A percentile compares a stretch with the other conserved stretches of the same genome.
Conservation (phyloP, 2,329 filamentous ascomycete species). For the Cercospora nicotianae region DNA sequence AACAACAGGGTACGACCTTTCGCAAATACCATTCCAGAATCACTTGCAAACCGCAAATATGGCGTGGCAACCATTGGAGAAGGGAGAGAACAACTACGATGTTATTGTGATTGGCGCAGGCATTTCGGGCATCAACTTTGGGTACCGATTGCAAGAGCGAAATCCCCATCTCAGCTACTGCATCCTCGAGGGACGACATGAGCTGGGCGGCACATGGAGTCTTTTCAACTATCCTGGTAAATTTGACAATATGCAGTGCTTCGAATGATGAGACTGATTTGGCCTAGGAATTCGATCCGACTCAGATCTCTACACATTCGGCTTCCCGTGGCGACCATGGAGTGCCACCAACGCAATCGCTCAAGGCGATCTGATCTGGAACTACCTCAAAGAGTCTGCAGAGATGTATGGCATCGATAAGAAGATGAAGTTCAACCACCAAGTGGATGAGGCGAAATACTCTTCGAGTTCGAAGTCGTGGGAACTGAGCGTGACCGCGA, state of each 20-base stretch:
- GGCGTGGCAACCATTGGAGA: constrained; percentile 28
- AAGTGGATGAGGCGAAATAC: constrained; percentile 46
- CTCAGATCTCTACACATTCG: constrained; percentile 53
- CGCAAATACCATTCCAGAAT: too few species aligned
- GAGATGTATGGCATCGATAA: constrained; percentile 48
- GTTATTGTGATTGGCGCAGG: constrained; percentile 69
- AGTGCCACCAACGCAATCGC: constrained; percentile 50
- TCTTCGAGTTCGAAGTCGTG: constrained; percentile 52
- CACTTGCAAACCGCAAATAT: constrained; percentile 15
- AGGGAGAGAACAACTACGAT: constrained; percentile 40
- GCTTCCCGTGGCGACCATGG: constrained; percentile 72
- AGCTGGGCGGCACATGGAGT: constrained; percentile 76
- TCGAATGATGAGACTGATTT: background rate
- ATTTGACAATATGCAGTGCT: background rate
- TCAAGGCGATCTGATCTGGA: constrained; percentile 46
- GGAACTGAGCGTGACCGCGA: constrained; percentile 43
- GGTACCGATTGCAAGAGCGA: constrained; percentile 56
- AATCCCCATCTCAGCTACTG: constrained; percentile 60
- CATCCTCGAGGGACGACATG: constrained; percentile 66
- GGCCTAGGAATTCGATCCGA: constrained; percentile 54
- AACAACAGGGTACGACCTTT: background rate
- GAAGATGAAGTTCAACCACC: constrained; percentile 48
- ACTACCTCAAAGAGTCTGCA: constrained; percentile 48
- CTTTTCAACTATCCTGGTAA: constrained; percentile 67
- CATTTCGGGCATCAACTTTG: constrained; percentile 73